Conservation (phyloP, 2,329 filamentous ascomycete species). For the Botrytis aclada region DNA sequence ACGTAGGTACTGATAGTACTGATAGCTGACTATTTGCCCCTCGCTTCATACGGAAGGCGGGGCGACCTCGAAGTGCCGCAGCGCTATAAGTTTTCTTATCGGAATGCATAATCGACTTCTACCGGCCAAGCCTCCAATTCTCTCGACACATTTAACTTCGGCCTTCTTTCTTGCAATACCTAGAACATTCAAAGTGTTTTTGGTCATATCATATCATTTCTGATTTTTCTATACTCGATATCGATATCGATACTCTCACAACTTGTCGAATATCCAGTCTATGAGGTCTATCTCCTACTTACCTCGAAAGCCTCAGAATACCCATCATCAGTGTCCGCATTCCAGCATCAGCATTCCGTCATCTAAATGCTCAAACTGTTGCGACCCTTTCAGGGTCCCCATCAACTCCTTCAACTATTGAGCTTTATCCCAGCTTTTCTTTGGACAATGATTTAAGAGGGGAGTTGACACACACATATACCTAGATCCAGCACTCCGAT, state of each 20-base stretch:
- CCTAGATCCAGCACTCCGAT: neutral
- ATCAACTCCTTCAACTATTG: neutral
- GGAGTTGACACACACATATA: neutral
- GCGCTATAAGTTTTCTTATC: neutral
- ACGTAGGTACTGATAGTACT: neutral
- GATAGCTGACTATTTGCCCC: constrained; percentile 9
- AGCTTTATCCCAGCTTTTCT: neutral
- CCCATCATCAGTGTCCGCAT: neutral
- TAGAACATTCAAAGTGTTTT: neutral
- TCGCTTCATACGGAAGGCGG: neutral
- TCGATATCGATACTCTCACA: neutral
- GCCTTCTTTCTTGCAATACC: neutral
- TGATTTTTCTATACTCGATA: neutral
- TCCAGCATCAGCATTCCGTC: neutral
- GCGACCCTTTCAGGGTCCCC: neutral
- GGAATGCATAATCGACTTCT: neutral
- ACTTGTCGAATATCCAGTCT: neutral
- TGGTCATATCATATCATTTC: neutral
- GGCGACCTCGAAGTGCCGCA: neutral
- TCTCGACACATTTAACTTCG: neutral
- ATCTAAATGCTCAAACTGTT: neutral
- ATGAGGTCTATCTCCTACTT: neutral
- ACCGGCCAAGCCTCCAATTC: neutral
- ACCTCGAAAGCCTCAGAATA: neutral
- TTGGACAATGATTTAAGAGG: neutral